Percentiles rank a stretch among this genome's conserved stretches.
Evolutionary conservation across 306 rosid species (phyloP).

Genomic region (Prunus kanzakura): DNA sequence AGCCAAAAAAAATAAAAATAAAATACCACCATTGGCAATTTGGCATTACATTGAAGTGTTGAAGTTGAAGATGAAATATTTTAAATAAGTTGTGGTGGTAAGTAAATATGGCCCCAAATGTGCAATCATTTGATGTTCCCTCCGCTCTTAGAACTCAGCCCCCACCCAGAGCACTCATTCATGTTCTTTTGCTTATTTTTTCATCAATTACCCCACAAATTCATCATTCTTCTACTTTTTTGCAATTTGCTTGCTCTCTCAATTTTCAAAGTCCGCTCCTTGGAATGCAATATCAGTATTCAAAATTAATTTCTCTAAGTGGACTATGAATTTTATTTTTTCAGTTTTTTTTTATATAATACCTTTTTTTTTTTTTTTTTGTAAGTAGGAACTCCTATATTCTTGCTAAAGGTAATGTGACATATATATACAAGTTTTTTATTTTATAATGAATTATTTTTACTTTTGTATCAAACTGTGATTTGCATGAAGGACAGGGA

Average conservation of each 20-base stretch:
- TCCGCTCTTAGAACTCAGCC: slow-evolving; percentile 8
- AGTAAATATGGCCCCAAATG: slow-evolving; percentile 1
- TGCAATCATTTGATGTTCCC: slow-evolving; percentile 48
- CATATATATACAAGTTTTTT: too few relatives aligned
- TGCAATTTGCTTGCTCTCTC: not conserved
- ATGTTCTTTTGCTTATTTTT: slow-evolving; percentile 27
- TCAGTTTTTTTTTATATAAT: too few relatives aligned
- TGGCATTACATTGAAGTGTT: not conserved
- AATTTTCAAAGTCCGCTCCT: not conserved
- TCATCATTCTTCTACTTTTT: slow-evolving; percentile 36
- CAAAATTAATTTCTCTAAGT: not conserved
- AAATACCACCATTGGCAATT: too few relatives aligned
- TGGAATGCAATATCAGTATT: slow-evolving; percentile 8
- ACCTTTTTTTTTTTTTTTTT: rapidly evolving
- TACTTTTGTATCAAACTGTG: rapidly evolving
- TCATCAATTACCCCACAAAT: slow-evolving; percentile 38
- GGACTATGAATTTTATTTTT: not conserved
- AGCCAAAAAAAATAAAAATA: too few relatives aligned
- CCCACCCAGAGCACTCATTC: slow-evolving; percentile 21
- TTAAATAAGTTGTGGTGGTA: not conserved
- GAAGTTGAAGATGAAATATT: not conserved
- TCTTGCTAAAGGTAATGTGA: too few relatives aligned
- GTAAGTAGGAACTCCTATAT: too few relatives aligned
- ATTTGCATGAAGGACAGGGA: too few relatives aligned
- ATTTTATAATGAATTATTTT: too few relatives aligned